Evolutionary conservation across 2,329 filamentous ascomycete genomes (phyloP).

Genomic region (Endoconidiophora laricicola): DNA sequence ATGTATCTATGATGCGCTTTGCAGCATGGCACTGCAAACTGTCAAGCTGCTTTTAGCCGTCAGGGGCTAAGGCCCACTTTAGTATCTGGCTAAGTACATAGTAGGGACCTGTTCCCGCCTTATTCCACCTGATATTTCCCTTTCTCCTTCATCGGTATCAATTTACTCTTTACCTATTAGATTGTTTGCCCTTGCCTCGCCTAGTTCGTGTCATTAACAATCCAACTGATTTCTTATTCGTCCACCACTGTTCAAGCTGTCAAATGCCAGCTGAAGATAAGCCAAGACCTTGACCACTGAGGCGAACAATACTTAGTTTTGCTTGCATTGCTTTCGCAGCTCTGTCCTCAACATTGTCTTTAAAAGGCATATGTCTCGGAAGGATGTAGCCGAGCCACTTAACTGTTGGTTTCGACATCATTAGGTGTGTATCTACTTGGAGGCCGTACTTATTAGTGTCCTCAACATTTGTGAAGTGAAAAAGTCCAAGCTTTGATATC

Average conservation of each 20-base stretch:
- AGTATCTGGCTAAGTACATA: no score
- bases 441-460: neutral
- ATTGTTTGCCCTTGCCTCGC: no score
- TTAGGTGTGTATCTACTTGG: neutral
- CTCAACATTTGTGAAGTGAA: neutral
- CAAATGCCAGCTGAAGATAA: neutral
- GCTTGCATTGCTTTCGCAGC: neutral
- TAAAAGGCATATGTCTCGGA: neutral
- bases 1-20: neutral
- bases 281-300: neutral
- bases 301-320: neutral
- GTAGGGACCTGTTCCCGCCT: neutral
- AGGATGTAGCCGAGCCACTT: no score
- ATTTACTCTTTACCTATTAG: no score
- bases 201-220: neutral
- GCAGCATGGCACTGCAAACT: neutral
- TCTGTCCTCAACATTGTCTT: neutral
- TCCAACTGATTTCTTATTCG: neutral
- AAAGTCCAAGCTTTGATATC: neutral
- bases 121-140: no score
- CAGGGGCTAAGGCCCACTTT: no score
- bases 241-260: neutral
- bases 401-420: neutral
- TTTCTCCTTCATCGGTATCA: no score
- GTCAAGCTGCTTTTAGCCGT: neutral